These are phyloP conservation scores for Aspergillus spinulosporus DNA, from an alignment of 2,329 filamentous ascomycete genomes.

Conservation along the genomic window DNA sequence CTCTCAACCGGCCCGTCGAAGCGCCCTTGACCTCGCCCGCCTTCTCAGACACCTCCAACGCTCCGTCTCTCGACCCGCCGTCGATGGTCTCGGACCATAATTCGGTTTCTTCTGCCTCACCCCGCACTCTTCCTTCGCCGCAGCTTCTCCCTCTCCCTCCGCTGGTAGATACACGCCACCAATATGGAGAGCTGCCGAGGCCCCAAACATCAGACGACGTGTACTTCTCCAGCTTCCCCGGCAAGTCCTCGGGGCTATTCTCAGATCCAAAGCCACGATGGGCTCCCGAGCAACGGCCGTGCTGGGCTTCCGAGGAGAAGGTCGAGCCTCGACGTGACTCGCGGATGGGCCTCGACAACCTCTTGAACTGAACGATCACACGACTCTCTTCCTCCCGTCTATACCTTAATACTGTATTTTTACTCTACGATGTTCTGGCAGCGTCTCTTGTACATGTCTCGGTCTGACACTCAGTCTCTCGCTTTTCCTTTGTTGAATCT, in stretches of 20 bases:
- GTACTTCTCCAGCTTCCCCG: conserved; percentile 10
- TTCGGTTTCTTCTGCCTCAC: conserved; percentile 63
- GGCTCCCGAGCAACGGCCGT: conserved; percentile 31
- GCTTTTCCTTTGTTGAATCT: conserved; percentile 17
- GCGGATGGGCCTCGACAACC: conserved; percentile 41
- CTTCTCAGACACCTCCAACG: conserved; percentile 62
- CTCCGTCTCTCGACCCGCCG: conserved; percentile 61
- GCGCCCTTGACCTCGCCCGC: conserved; percentile 65
- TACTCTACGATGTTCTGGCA: conserved; percentile 21
- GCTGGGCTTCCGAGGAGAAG: conserved; percentile 30
- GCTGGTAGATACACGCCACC: conserved; percentile 47
- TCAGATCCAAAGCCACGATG: conserved; percentile 32
- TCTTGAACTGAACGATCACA: conserved; percentile 37
- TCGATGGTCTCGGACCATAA: conserved; percentile 70
- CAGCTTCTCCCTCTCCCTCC: conserved; percentile 42
- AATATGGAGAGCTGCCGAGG: conserved; percentile 35
- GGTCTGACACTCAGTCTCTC: conserved; percentile 20
- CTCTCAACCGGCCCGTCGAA: conserved; percentile 48
- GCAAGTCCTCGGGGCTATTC: conserved; percentile 25
- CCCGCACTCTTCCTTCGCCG: conserved; percentile 47
- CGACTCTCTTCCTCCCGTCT: not conserved
- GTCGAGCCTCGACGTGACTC: conserved; percentile 35
- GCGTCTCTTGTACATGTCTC: conserved; percentile 20
- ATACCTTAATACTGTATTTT: conserved; percentile 16
- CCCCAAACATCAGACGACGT: conserved; percentile 27